Evolutionary conservation across 106 monocot genomes (phyloP).

Genomic region (Allium cepa): DNA sequence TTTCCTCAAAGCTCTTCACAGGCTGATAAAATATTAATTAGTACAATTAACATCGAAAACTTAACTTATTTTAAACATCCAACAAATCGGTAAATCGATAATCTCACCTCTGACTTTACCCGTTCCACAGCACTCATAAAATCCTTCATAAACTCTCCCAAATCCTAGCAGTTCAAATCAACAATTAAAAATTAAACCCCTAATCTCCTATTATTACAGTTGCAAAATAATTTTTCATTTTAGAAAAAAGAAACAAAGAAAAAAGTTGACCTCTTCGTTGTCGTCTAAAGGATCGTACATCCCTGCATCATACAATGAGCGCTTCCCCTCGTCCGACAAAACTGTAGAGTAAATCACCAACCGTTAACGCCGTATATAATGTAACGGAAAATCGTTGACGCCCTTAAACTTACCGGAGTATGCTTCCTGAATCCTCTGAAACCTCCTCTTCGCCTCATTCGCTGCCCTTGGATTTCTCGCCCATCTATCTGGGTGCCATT

Average conservation of each 20-base stretch:
- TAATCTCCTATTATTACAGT: no score
- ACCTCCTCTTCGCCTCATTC: constrained; percentile 66
- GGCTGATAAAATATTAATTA: constrained; percentile 26
- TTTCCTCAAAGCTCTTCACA: constrained; percentile 71
- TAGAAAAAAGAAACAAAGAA: not conserved
- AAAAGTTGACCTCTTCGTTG: constrained; percentile 37
- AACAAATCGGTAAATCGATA: not conserved
- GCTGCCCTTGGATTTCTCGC: constrained; percentile 43
- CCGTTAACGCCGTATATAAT: not conserved
- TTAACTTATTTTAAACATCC: not conserved
- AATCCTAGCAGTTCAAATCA: constrained; percentile 50
- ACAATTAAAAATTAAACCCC: no score
- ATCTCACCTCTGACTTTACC: constrained; percentile 55
- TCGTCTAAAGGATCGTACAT: constrained; percentile 74
- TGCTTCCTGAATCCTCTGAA: constrained; percentile 88
- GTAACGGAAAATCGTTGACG: not conserved
- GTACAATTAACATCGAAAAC: not conserved
- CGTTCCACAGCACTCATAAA: constrained; percentile 85
- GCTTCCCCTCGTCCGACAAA: constrained; percentile 75
- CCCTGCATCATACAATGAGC: constrained; percentile 87
- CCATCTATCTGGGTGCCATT: constrained; percentile 91
- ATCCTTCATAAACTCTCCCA: constrained; percentile 79
- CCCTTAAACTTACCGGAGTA: constrained; percentile 60
- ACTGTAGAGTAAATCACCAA: constrained; percentile 32
- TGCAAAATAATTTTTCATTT: not conserved